These are phyloP conservation scores for Mrakiaceae sp. DNA, from an alignment of 1,284 basidiomycete species.

Conservation along the genomic window DNA sequence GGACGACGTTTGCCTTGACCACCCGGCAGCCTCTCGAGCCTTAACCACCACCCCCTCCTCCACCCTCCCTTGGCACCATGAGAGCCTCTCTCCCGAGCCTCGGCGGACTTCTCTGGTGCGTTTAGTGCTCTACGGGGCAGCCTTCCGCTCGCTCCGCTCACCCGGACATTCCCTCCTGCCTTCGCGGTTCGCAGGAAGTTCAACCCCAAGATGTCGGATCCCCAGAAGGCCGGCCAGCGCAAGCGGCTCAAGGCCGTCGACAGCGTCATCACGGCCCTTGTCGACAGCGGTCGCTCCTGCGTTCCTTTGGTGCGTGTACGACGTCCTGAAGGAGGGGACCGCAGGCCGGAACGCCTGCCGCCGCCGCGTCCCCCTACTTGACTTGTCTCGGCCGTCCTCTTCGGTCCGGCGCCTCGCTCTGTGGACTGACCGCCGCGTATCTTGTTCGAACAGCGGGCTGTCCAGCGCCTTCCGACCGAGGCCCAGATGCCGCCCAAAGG, in stretches of 20 bases:
- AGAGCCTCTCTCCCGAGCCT: constrained; percentile 8
- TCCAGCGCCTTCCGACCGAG: constrained; percentile 32
- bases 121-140: background rate
- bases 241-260: constrained; percentile 84
- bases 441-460: constrained; percentile 18
- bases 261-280: constrained; percentile 77
- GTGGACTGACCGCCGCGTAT: too few species aligned
- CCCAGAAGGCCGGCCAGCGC: constrained; percentile 83
- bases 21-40: background rate
- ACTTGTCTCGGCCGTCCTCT: background rate
- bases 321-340: too few species aligned
- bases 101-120: constrained; percentile 13
- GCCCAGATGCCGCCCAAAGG: constrained; percentile 37
- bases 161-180: too few species aligned
- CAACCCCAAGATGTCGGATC: constrained; percentile 48
- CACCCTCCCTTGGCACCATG: constrained; percentile 9
- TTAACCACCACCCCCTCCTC: background rate
- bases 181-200: background rate
- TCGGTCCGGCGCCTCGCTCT: constrained; percentile 11
- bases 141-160: background rate
- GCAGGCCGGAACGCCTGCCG: too few species aligned
- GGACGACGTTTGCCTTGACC: background rate
- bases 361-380: too few species aligned
- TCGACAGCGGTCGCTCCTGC: constrained; percentile 63
- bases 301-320: constrained; percentile 26